Conservation (phyloP, 495 filamentous ascomycete genomes). For the Diplogelasinospora grovesii region DNA sequence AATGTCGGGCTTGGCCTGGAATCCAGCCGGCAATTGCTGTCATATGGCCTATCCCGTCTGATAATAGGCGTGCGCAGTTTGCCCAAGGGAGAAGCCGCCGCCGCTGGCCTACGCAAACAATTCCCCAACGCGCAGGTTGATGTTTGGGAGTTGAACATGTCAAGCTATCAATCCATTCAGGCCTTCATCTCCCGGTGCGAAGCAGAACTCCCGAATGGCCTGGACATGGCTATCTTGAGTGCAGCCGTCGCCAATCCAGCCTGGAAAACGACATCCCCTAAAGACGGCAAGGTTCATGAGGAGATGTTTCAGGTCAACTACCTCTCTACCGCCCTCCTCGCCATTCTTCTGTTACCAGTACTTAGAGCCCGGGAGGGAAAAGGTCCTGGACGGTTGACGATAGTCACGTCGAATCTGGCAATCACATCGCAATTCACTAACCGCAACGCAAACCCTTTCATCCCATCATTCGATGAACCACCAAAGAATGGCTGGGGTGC, state of each 20-base stretch:
- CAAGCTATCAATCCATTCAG: constrained; percentile 32
- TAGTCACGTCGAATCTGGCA: neutral
- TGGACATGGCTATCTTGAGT: constrained; percentile 47
- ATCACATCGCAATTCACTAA: neutral
- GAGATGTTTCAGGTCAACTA: constrained; percentile 46
- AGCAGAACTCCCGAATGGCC: constrained; percentile 11
- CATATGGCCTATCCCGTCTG: constrained; percentile 7
- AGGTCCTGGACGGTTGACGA: neutral
- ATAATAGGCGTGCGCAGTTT: constrained; percentile 14
- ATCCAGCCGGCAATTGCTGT: constrained; percentile 33
- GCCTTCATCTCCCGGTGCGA: constrained; percentile 32
- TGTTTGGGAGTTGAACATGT: constrained; percentile 50
- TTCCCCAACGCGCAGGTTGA: constrained; percentile 25
- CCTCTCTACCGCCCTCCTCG: constrained; percentile 39
- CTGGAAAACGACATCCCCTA: no score
- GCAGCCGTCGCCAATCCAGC: constrained; percentile 37
- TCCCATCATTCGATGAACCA: constrained; percentile 34
- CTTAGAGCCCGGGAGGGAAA: constrained; percentile 24
- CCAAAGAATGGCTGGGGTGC: no score
- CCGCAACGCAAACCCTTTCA: constrained; percentile 12
- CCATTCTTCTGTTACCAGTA: constrained; percentile 23
- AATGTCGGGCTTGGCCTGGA: constrained; percentile 47
- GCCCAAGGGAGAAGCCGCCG: constrained; percentile 10
- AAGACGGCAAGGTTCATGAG: constrained; percentile 29
- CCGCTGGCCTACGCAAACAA: constrained; percentile 1